Evolutionary conservation across 768 basidiomycete genomes (phyloP), one percentile per base, ranked within the genome.

Genomic region (Clathrus columnatus): DNA sequence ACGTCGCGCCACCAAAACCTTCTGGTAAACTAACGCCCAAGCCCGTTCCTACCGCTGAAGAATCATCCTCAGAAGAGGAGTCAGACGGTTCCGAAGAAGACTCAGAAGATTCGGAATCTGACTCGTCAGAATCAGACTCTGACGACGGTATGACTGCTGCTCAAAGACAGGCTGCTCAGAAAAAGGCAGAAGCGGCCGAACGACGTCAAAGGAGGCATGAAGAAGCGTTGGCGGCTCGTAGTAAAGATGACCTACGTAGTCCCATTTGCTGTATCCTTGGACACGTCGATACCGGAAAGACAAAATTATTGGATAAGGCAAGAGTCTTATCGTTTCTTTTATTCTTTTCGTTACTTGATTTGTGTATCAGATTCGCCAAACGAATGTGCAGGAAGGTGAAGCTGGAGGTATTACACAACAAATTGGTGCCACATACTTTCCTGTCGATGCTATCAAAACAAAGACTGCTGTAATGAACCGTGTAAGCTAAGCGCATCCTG

Each of bases 381-480:
- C 95, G 4, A 97, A 97, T 62, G 96, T 99, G 20, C 94, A 97
- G 71, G 96, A 97, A 67, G 96, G 96, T 53, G 96, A 99, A 80
- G 96, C 96, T 2, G 96, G 96, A 61, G 96, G 96, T 73, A 99
- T 99, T 69, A 99, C 96, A 0, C 96, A 98, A 70, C 96, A 99
- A 69, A 99, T 99, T 61, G 96, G 96, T 76, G 96, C 96, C 20
- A 98, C 96, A 0, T 99, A 94, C 75, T 98, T 99, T 83, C 96
- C 96, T 30, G 85, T 87, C 28, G 88, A 91, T 5, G 94, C 95
- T 6, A 96, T 99, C 70, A 82, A 84, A 71, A 80, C 80, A 41
- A 98, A 98, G 77, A 98, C 96, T 5, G 76, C 76, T 14, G 93
- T 97, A n/a, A 72, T 98, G 73, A 95, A 97, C 72, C 86, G 79